Conservation (phyloP, 306 rosid species). For the Ormosia emarginata region DNA sequence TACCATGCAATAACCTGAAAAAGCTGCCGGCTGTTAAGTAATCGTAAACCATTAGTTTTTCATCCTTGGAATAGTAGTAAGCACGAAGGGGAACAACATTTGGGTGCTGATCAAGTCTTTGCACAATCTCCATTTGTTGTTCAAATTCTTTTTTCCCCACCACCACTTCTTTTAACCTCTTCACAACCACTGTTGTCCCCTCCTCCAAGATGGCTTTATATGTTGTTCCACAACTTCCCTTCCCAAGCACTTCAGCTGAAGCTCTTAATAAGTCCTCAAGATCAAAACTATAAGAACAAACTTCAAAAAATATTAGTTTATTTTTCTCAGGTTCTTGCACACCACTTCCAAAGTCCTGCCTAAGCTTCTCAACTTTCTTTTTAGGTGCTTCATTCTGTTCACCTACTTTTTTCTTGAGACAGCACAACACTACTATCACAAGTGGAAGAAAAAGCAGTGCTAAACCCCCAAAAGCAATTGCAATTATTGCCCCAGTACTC, state of each 20-base stretch:
- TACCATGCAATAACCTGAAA: constrained; percentile 67
- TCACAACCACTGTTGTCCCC: constrained; percentile 65
- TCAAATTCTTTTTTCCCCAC: constrained; percentile 70
- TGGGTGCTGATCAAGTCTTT: constrained; percentile 55
- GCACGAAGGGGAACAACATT: constrained; percentile 65
- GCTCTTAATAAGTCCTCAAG: constrained; percentile 82
- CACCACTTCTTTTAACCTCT: constrained; percentile 65
- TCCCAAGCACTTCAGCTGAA: constrained; percentile 82
- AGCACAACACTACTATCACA: constrained; percentile 39
- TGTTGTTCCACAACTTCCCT: constrained; percentile 81
- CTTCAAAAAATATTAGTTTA: constrained; percentile 59
- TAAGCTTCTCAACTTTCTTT: constrained; percentile 52
- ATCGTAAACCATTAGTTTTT: constrained; percentile 68
- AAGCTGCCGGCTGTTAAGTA: constrained; percentile 55
- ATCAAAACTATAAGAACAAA: constrained; percentile 59
- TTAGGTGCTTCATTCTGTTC: constrained; percentile 30
- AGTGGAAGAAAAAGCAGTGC: constrained; percentile 34
- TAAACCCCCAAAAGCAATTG: constrained; percentile 43
- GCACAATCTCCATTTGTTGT: constrained; percentile 68
- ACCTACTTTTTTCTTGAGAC: constrained; percentile 47
- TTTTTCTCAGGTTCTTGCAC: constrained; percentile 78
- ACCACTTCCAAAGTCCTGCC: constrained; percentile 70
- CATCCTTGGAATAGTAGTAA: constrained; percentile 79
- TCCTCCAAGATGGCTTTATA: constrained; percentile 81
- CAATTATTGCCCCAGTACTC: constrained; percentile 43